These are phyloP conservation scores for Phialophora tarda DNA, from an alignment of 2,329 filamentous ascomycete genomes.

Conservation along the genomic window DNA sequence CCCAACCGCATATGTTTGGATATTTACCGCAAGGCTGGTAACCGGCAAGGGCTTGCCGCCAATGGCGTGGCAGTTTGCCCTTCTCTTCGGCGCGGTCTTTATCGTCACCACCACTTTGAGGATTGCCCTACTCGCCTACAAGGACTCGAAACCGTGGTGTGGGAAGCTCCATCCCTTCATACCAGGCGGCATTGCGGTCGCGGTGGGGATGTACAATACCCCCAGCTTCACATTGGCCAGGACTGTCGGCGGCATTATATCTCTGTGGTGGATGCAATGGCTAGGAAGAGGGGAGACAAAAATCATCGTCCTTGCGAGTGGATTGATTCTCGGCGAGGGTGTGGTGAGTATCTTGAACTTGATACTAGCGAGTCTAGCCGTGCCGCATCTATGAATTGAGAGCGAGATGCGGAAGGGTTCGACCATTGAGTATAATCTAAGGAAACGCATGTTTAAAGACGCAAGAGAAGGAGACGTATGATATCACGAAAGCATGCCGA, in stretches of 20 bases:
- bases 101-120: slow-evolving; percentile 71
- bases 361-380: slow-evolving; percentile 73
- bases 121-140: slow-evolving; percentile 50
- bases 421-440: not conserved
- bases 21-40: slow-evolving; percentile 91
- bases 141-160: slow-evolving; percentile 36
- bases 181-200: slow-evolving; percentile 93
- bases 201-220: slow-evolving; percentile 97
- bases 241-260: slow-evolving; percentile 76
- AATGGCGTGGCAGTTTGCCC: slow-evolving; percentile 81
- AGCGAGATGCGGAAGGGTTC: no score
- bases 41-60: slow-evolving; percentile 86
- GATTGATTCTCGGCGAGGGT: slow-evolving; percentile 90
- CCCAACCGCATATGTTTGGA: slow-evolving; percentile 94
- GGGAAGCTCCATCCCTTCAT: slow-evolving; percentile 60
- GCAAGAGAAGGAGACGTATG: not conserved
- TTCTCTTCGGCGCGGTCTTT: slow-evolving; percentile 76
- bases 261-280: slow-evolving; percentile 75
- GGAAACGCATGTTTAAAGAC: not conserved
- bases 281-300: slow-evolving; percentile 61
- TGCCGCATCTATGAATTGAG: slow-evolving; percentile 69
- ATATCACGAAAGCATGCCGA: no score
- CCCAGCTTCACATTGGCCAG: slow-evolving; percentile 93
- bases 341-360: slow-evolving; percentile 91
- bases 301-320: slow-evolving; percentile 86